Evolutionary conservation across 768 basidiomycete species (phyloP), one percentile per base, ranked within the genome.

Genomic region (Lactarius quietus): DNA sequence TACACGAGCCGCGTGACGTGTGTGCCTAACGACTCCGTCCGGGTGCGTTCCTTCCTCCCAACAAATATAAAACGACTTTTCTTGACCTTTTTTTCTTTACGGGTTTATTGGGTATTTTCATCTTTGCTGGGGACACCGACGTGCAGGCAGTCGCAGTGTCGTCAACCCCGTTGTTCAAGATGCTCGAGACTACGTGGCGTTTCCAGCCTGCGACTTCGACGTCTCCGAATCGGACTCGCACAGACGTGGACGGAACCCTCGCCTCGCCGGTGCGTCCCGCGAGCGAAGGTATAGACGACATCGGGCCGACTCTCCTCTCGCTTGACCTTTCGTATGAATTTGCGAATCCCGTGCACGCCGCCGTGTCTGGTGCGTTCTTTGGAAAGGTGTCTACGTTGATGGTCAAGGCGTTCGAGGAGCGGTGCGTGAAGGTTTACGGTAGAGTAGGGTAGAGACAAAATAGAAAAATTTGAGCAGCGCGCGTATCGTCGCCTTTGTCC

Each of bases 391-490:
- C 92, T 3, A 85, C 84, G 69, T 82, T 89, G 76, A 98, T 97
- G 93, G 88, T 98, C 28, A 79, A 88, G 60, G 95, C 95, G 1
- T 99, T 99, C 70, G 95, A 98, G 77, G 82, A 88, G 68, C 83
- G 95, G 31, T 96, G 93, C 74, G 53, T 80, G 62, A 78, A 82
- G 58, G 79, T 96, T 6, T 95, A 94, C 71, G 90, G 31, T 26
- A 26, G 48, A 29, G 51, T 20, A 20, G 45, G 9, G n/a, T 35
- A 33, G 29, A 26, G 43, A 15, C 48, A 60, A 43, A 51, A 10
- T 38, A 45, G 39, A 39, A 4, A 33, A 28, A 18, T 53, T 45
- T 45, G 43, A 45, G 6, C 10, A 6, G 10, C 8, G 8, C 1
- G 5, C 35, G 12, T 12, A 6, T 10, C 9, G 35, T 1, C 2